phyloP scores from a whole-genome alignment of 2,329 filamentous ascomycete genomes.

The Aspergillus sp. region DNA sequence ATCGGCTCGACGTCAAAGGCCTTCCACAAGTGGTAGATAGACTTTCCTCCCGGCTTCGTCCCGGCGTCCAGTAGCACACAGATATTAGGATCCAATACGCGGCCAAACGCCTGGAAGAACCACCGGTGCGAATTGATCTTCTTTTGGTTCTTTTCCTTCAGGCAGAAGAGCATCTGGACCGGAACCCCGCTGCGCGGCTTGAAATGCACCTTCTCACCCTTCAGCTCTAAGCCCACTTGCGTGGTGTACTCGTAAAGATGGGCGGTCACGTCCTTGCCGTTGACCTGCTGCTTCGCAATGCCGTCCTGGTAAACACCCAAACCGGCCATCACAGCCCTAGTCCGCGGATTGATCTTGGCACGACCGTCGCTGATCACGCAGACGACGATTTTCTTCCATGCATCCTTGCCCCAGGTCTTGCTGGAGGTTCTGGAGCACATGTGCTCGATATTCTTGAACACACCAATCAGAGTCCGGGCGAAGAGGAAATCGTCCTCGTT shows the following conservation, averaged over 20 bases:
- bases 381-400: constrained; percentile 99
- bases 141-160: constrained; percentile 99
- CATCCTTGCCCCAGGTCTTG: constrained; percentile 96
- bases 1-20: constrained; percentile 96
- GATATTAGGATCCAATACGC: constrained; percentile 87
- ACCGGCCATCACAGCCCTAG: constrained; percentile 77
- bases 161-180: constrained; percentile 92
- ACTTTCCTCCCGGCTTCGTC: constrained; percentile 86
- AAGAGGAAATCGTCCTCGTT: constrained; percentile 97
- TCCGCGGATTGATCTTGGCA: constrained; percentile 91
- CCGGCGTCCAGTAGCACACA: constrained; percentile 94
- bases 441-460: constrained; percentile 98
- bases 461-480: constrained; percentile 87
- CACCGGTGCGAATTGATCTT: constrained; percentile 99
- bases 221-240: constrained; percentile 65
- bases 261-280: constrained; percentile 88
- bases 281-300: constrained; percentile 97
- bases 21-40: constrained; percentile 97
- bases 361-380: constrained; percentile 95
- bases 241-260: constrained; percentile 79
- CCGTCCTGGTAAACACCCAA: constrained; percentile 97
- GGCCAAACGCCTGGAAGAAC: constrained; percentile 97
- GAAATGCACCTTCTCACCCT: constrained; percentile 77
- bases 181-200: constrained; percentile 76
- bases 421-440: constrained; percentile 91